A percentile compares a stretch with the other conserved stretches of the same genome.
Conservation (phyloP, 2,329 filamentous ascomycete genomes). For the Penicillium hesseltinei region DNA sequence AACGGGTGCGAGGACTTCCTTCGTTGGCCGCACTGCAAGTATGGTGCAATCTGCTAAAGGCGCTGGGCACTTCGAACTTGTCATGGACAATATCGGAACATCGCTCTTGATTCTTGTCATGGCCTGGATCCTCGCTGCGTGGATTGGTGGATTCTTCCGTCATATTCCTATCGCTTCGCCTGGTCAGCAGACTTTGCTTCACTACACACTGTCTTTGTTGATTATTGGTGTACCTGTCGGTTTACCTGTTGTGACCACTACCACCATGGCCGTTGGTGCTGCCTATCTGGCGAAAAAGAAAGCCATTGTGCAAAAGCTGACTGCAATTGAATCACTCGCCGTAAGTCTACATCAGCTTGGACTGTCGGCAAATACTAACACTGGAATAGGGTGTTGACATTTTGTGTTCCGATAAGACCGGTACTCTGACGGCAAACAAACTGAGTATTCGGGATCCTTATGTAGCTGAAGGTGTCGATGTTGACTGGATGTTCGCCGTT, state of each 20-base stretch:
- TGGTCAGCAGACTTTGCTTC: slow-evolving; percentile 63
- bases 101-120: slow-evolving; percentile 71
- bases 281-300: slow-evolving; percentile 75
- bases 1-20: slow-evolving; percentile 67
- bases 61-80: slow-evolving; percentile 75
- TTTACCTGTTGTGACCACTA: slow-evolving; percentile 76
- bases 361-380: slow-evolving; percentile 8
- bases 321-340: slow-evolving; percentile 72
- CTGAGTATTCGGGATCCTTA: slow-evolving; percentile 74
- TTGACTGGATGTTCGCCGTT: slow-evolving; percentile 82
- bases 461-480: slow-evolving; percentile 71
- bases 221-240: slow-evolving; percentile 80
- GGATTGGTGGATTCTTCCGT: slow-evolving; percentile 78
- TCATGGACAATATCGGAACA: slow-evolving; percentile 79
- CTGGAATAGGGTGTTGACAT: slow-evolving; percentile 63
- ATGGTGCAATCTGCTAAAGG: slow-evolving; percentile 72
- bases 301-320: slow-evolving; percentile 76
- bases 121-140: slow-evolving; percentile 70
- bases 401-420: slow-evolving; percentile 78
- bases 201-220: slow-evolving; percentile 67
- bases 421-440: slow-evolving; percentile 64
- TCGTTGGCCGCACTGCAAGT: slow-evolving; percentile 71
- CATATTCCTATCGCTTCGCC: slow-evolving; percentile 58
- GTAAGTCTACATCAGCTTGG: slow-evolving; percentile 35
- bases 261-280: slow-evolving; percentile 73